Conservation (phyloP, 306 rosid species). For the Cucurbita pepo region DNA sequence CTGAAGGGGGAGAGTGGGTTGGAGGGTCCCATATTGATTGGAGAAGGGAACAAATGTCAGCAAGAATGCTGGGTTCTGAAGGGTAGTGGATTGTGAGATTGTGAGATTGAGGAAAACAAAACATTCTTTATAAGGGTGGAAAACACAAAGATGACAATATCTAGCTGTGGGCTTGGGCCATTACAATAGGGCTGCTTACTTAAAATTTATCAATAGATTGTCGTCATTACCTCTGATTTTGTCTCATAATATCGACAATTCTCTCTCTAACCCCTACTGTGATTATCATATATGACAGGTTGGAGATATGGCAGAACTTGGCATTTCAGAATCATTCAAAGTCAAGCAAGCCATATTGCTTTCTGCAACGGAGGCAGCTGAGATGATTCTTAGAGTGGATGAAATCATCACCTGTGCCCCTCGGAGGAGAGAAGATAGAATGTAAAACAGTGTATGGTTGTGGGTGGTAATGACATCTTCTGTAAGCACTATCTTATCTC, state of each 20-base stretch:
- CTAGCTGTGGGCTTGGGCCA: too few species aligned
- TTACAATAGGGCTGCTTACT: not conserved
- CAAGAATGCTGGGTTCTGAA: too few species aligned
- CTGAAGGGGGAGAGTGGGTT: too few species aligned
- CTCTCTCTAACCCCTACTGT: not conserved
- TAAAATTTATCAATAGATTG: not conserved
- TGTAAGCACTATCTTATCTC: not conserved
- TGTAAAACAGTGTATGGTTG: slow-evolving; percentile 20
- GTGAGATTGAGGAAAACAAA: too few species aligned
- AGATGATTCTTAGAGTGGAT: slow-evolving; percentile 96
- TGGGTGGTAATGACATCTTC: not conserved
- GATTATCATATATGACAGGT: slow-evolving; percentile 28
- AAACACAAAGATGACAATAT: too few species aligned
- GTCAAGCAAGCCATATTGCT: slow-evolving; percentile 89
- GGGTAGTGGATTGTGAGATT: too few species aligned
- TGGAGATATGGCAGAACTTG: slow-evolving; percentile 76
- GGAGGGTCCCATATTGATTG: too few species aligned
- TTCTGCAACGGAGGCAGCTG: slow-evolving; percentile 93
- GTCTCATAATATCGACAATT: not conserved
- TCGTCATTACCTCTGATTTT: not conserved
- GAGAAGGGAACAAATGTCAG: too few species aligned
- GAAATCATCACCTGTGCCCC: slow-evolving; percentile 97
- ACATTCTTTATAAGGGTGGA: too few species aligned
- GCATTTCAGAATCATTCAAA: slow-evolving; percentile 76
- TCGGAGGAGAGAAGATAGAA: slow-evolving; percentile 82